A percentile compares a stretch with the other conserved stretches of the same genome.
phyloP scores from a whole-genome alignment of 371 early-diverging fungal genomes.

The Mortierella sp. region DNA sequence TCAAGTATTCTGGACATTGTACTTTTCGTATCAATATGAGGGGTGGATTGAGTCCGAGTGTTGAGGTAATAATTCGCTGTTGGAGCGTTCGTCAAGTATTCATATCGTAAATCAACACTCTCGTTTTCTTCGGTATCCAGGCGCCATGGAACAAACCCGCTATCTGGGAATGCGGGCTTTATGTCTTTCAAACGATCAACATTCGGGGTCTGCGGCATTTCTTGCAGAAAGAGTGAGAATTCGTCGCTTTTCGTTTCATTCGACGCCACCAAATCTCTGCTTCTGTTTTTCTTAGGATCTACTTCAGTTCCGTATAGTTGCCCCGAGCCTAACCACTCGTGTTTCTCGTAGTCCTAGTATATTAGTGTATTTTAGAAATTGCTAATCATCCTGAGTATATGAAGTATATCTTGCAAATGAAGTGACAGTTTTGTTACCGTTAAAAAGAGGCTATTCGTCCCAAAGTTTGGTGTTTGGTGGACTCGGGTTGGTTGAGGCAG shows the following conservation, averaged over 20 bases:
- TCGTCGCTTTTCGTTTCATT: background rate
- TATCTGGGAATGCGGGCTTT: background rate
- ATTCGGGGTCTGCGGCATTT: background rate
- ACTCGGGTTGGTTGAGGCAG: background rate
- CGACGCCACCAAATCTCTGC: background rate
- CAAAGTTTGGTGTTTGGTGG: background rate
- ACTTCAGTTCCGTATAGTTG: background rate
- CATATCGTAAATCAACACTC: background rate
- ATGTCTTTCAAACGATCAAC: background rate
- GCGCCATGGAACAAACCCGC: slow-evolving; percentile 11
- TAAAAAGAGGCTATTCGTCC: slow-evolving; percentile 28
- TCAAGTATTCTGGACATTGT: too few relatives aligned
- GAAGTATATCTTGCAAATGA: background rate
- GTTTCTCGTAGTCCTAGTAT: slow-evolving; percentile 33
- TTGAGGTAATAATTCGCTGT: too few relatives aligned
- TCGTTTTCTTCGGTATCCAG: background rate
- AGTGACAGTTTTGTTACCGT: slow-evolving; percentile 15
- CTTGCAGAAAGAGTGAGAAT: background rate
- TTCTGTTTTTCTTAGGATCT: background rate
- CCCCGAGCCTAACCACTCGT: slow-evolving; percentile 31
- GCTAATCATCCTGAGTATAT: background rate
- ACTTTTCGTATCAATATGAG: background rate
- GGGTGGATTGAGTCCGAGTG: background rate
- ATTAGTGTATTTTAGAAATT: background rate
- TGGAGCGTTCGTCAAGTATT: too few relatives aligned